Conservation (phyloP, 2,329 filamentous ascomycete species). For the Fusarium incarnatum region DNA sequence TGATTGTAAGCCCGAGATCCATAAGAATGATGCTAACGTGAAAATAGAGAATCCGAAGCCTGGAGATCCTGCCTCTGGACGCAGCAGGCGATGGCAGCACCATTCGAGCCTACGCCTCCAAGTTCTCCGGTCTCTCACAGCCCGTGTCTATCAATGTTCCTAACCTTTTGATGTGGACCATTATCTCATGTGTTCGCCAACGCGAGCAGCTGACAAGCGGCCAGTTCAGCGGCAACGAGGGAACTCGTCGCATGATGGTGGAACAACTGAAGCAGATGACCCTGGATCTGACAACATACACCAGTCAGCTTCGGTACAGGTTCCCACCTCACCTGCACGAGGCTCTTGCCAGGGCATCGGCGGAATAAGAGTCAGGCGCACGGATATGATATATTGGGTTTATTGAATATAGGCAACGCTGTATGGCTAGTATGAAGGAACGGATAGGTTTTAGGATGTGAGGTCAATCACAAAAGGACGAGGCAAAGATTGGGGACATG, state of each 20-base stretch:
- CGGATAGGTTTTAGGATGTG: constrained; percentile 8
- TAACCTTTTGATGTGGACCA: constrained; percentile 92
- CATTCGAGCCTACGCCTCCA: constrained; percentile 83
- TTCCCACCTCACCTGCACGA: constrained; percentile 90
- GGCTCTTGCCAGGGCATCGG: constrained; percentile 83
- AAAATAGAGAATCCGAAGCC: constrained; percentile 73
- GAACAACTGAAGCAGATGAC: constrained; percentile 82
- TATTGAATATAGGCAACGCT: constrained; percentile 24
- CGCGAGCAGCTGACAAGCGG: constrained; percentile 76
- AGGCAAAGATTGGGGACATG: constrained; percentile 14
- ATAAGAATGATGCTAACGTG: constrained; percentile 31
- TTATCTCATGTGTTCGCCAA: constrained; percentile 85
- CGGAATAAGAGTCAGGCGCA: constrained; percentile 58
- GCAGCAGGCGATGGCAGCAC: constrained; percentile 79
- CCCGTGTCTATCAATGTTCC: constrained; percentile 90
- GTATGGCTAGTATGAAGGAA: constrained; percentile 13
- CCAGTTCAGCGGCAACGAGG: constrained; percentile 79
- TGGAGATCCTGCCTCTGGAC: constrained; percentile 84
- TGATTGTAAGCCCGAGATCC: neutral
- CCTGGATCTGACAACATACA: constrained; percentile 92
- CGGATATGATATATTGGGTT: constrained; percentile 8
- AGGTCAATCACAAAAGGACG: constrained; percentile 7
- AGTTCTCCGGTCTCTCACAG: constrained; percentile 81
- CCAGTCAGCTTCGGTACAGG: constrained; percentile 90
- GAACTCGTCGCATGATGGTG: constrained; percentile 71